phyloP scores from a whole-genome alignment of 495 filamentous ascomycete genomes.

The Xylaria nigripes region DNA sequence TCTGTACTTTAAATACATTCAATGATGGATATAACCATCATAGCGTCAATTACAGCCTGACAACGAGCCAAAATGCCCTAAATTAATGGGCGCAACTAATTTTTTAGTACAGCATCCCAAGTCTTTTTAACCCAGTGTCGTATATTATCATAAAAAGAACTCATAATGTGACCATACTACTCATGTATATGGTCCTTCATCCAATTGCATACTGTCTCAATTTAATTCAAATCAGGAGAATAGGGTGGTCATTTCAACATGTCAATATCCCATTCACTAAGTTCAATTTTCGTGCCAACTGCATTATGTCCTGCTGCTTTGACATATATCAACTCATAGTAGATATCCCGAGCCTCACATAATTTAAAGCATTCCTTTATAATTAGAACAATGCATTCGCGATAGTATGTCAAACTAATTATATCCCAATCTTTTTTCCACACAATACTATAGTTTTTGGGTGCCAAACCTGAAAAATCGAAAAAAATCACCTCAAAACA shows the following conservation, averaged over 20 bases:
- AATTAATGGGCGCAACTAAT: neutral
- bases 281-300: neutral
- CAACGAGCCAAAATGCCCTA: neutral
- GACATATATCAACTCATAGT: neutral
- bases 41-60: neutral
- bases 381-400: slow-evolving; percentile 15
- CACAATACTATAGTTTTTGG: slow-evolving; percentile 26
- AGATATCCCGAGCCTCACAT: neutral
- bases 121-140: neutral
- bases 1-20: no score
- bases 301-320: neutral
- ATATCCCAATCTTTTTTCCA: slow-evolving; percentile 28
- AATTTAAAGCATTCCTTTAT: neutral
- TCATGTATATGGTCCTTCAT: slow-evolving; percentile 20
- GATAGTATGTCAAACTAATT: slow-evolving; percentile 17
- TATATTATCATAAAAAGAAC: neutral
- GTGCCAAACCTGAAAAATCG: slow-evolving; percentile 15
- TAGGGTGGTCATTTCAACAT: slow-evolving; percentile 19
- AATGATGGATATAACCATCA: neutral
- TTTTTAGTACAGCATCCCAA: neutral
- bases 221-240: slow-evolving; percentile 24
- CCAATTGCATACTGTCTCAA: slow-evolving; percentile 21
- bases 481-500: slow-evolving; percentile 28
- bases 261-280: slow-evolving; percentile 7
- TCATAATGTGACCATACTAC: neutral